Percentiles rank a stretch among this genome's conserved stretches.
Conservation (phyloP, 768 basidiomycete species). For the Rhizopogon vesiculosus region DNA sequence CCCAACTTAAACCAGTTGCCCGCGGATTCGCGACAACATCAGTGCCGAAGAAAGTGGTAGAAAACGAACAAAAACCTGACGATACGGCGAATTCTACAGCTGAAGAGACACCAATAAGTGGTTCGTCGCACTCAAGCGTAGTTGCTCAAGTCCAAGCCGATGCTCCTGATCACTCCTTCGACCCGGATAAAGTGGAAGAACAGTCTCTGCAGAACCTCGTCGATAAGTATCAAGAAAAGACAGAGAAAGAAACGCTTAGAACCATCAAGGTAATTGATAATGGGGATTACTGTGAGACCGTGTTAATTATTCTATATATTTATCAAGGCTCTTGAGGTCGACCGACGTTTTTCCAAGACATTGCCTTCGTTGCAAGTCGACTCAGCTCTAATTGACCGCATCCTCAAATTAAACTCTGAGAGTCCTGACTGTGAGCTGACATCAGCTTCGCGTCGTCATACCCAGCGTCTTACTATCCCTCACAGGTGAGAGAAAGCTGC, state of each 20-base stretch:
- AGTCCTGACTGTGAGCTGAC: constrained; percentile 1
- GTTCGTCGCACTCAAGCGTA: neutral
- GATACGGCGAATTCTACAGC: constrained; percentile 5
- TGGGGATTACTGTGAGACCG: neutral
- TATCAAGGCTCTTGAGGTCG: constrained; percentile 71
- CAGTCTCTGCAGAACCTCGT: constrained; percentile 65
- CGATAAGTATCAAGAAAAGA: constrained; percentile 82
- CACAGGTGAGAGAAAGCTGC: constrained; percentile 26
- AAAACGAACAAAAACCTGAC: constrained; percentile 13
- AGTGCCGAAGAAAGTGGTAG: constrained; percentile 66
- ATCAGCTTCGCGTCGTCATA: neutral
- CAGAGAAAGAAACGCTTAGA: constrained; percentile 77
- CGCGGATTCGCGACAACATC: constrained; percentile 83
- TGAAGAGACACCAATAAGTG: constrained; percentile 1
- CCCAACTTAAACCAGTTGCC: constrained; percentile 65
- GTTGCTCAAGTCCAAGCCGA: constrained; percentile 4
- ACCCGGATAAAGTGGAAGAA: constrained; percentile 42
- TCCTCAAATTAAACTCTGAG: constrained; percentile 49
- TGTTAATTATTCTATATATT: neutral
- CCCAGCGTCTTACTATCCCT: neutral
- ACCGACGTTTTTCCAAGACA: constrained; percentile 65
- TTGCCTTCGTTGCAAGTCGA: constrained; percentile 64
- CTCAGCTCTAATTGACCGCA: constrained; percentile 47
- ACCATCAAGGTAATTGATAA: constrained; percentile 42
- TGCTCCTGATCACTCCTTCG: constrained; percentile 22